Percentiles rank a stretch among this genome's conserved stretches.
phyloP scores from a whole-genome alignment of 1,284 basidiomycete genomes.

The Rhodotorula sp. region DNA sequence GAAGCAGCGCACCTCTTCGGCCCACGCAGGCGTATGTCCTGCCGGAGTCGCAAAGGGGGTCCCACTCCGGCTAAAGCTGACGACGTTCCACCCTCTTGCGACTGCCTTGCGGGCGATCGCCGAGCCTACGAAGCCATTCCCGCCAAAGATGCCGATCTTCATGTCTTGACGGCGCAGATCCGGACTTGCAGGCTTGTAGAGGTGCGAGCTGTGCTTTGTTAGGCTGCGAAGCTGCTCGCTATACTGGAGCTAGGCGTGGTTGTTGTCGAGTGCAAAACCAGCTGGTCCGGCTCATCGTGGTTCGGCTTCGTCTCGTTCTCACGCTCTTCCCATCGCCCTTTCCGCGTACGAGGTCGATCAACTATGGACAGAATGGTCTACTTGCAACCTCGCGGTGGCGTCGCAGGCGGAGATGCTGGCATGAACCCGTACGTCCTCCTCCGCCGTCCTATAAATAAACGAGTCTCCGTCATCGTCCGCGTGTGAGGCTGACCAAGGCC shows the following conservation, averaged over 20 bases:
- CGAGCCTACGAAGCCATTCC: constrained; percentile 60
- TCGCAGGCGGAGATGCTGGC: constrained; percentile 14
- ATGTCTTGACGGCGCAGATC: not conserved
- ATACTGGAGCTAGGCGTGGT: too few species aligned
- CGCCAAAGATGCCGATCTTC: constrained; percentile 32
- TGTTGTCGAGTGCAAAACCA: too few species aligned
- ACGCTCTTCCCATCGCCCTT: too few species aligned
- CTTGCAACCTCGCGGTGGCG: constrained; percentile 14
- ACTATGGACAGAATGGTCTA: too few species aligned
- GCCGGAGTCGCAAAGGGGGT: constrained; percentile 79
- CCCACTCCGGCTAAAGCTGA: constrained; percentile 65
- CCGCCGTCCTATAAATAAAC: not conserved
- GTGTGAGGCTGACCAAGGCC: too few species aligned
- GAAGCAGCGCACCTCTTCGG: constrained; percentile 58
- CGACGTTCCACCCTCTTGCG: constrained; percentile 77
- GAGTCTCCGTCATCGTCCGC: not conserved
- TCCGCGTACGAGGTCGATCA: too few species aligned
- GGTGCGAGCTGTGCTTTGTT: too few species aligned
- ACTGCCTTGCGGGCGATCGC: constrained; percentile 85
- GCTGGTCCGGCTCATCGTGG: too few species aligned
- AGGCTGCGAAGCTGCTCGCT: too few species aligned
- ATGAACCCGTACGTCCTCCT: constrained; percentile 16
- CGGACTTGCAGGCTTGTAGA: not conserved
- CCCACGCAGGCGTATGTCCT: constrained; percentile 86
- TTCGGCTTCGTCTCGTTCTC: too few species aligned